Conservation (phyloP, 108 stramenopile species). For the Phaeodactylum tricornutum region DNA sequence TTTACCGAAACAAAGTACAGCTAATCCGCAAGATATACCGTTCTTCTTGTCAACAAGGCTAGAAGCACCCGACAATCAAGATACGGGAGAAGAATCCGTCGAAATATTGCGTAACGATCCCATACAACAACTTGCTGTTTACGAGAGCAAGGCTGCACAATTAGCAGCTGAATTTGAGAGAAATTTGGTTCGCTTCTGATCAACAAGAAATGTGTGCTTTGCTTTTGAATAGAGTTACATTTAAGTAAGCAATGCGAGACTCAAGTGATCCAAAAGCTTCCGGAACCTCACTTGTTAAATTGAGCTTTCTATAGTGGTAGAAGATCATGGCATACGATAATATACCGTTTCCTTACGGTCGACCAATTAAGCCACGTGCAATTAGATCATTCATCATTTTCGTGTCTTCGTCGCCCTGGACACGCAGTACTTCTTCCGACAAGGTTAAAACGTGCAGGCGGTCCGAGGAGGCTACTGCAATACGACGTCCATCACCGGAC, state of each 20-base stretch:
- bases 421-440: constrained; percentile 59
- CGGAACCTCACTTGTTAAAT: no score
- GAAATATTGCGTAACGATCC: constrained; percentile 25
- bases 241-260: no score
- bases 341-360: constrained; percentile 15
- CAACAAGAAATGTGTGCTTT: background rate
- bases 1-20: constrained; percentile 56
- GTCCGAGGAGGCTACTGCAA: constrained; percentile 73
- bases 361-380: constrained; percentile 55
- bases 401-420: constrained; percentile 66
- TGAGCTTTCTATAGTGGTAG: background rate
- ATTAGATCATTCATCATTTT: constrained; percentile 49
- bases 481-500: constrained; percentile 68
- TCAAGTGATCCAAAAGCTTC: no score
- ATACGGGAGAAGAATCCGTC: background rate
- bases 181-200: constrained; percentile 74
- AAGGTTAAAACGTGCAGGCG: constrained; percentile 66
- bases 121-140: constrained; percentile 35
- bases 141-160: constrained; percentile 52
- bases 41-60: constrained; percentile 74
- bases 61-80: constrained; percentile 15
- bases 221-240: no score
- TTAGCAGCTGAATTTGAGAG: constrained; percentile 69
- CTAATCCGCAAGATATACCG: constrained; percentile 79
- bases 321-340: background rate